Base-by-base conservation (phyloP, 352 stramenopile genomes). In the Phytophthora hybrid region DNA sequence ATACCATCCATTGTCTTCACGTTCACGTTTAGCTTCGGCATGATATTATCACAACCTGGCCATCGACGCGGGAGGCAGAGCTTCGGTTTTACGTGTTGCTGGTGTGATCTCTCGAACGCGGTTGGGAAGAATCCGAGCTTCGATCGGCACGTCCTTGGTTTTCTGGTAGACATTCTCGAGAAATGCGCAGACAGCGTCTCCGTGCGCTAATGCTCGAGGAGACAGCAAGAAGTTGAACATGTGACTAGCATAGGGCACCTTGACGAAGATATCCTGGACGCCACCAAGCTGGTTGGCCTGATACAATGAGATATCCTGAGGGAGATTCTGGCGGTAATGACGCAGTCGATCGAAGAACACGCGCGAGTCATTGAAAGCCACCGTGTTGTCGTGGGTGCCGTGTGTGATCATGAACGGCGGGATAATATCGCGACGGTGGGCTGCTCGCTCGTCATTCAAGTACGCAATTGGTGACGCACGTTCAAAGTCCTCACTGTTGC, bases 141-240 rank as follows among this genome's bases (percentile, higher is more conserved):
- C 58, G 23, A 82, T 56, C 10, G 79, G 78, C 19, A 81, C 23
- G 0, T 78, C 61, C 64, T 76, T 81, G 16, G 78, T 84, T 59
- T 87, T 87, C 23, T 77, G 53, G 37, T 87, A 83, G 11, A 88
- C 65, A 31, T 90, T 80, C n/a, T 82, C 69, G 16, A 92, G 80
- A 55, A 91, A 92, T 4, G 69, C 78, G 29, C 78, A 85, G 5
- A 90, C 82, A 13, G 85, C 83, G 47, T 92, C 82, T 9, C 71
- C 67, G 65, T 87, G 80, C 7, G 83, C 85, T 14, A 91, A 68
- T 10, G 83, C 70, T 56, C 85, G 78, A 19, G 84, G 85, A 21
- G 85, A 91, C 9, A 87, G 31, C 31, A 91, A 31, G 59, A 83
- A 85, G 55, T 91, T 90, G 62, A 92, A 92, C 71, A 85, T 86